Base-by-base conservation (phyloP, 2,329 filamentous ascomycete species). In the Nemania sp. region DNA sequence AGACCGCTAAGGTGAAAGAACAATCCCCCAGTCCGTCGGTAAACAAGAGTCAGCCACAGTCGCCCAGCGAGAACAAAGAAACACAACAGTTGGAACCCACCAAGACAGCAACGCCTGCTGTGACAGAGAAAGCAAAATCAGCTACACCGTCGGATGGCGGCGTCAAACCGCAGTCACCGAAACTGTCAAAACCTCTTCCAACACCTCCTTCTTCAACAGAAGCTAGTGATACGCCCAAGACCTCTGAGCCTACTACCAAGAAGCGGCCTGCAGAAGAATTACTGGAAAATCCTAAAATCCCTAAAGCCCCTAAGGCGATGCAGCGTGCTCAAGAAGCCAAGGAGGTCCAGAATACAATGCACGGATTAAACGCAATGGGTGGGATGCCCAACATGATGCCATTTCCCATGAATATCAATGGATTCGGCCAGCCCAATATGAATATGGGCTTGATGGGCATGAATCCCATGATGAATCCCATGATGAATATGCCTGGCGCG, bases 221-320 rank as follows among this genome's bases (percentile, higher is more conserved):
- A 53, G 50, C 67, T 46, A 67, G 52, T 55, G 67, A 67, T 25
- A 46, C 63, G 3, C 54, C 62, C 9, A 71, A 69, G 39, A 35
- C 64, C 9, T 57, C 69, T 7, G 64, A 66, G 15, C 32, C 45
- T 43, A 39, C 5, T 37, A 52, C 85, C 25, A 95, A 90, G 78
- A 99, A 98, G 79, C 87, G 95, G 20, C 84, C 90, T 11, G 92
- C 92, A 13, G 91, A 94, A 37, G 89, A 92, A 54, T 81, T 81
- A 34, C 77, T 83, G 6, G 85, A 87, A 68, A 87, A 89, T 67
- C 83, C 84, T 42, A 85, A 84, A 71, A 84, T 88, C 42, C 84
- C 86, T 47, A 89, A 88, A 68, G 86, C 81, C 0, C 87, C 86
- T 2, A 87, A 86, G 72, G 86, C 83, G 39, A 89, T 87, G 86